Evolutionary conservation across 78 protist species (phyloP), one percentile per base, ranked within the genome.

Genomic region (Acrasis kona): DNA sequence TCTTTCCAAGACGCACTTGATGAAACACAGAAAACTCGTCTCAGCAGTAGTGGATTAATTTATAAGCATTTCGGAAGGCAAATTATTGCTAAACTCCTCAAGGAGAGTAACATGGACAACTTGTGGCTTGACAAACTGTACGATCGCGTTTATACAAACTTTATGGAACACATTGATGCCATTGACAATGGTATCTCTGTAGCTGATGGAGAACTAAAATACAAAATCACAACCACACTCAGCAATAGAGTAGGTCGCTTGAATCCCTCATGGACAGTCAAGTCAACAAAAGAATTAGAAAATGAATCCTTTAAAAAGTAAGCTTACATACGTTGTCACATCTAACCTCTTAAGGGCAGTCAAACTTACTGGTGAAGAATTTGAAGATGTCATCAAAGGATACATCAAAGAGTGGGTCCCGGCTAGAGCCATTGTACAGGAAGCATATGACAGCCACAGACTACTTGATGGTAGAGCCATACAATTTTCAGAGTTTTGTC

Each of bases 141-240:
- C 71, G 30, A 73, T 29, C 68, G 73, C 57, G 77, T 74, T 38
- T 84, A 78, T 72, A 19, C 1, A 10, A 4, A 12, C 40, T 78
- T 85, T 27, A 65, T 92, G 28, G 86, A 92, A 77, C 88, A 70
- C 68, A 65, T 89, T 41, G 94, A 89, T 80, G 96, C 83, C 28
- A 72, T 83, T 40, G 96, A 92, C 72, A 92, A 89, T 65, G 96
- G 96, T 35, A 39, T 88, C 58, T 58, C 40, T 31, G 74, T 61
- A 39, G 58, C 28, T 31, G 42, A 9, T 36, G 19, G 4, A 37
- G 28, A 0, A 12, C 68, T 2, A 29, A 67, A 71, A 31, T 91
- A 87, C 76, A 12, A 30, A 34, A 31, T 69, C 5, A 41, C 38
- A 50, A 67, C 90, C 8, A 2, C 42, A 10, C 83, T 90, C 10